These are phyloP conservation scores for Entonaema liquescens DNA, from an alignment of 495 filamentous ascomycete genomes.

Conservation along the genomic window DNA sequence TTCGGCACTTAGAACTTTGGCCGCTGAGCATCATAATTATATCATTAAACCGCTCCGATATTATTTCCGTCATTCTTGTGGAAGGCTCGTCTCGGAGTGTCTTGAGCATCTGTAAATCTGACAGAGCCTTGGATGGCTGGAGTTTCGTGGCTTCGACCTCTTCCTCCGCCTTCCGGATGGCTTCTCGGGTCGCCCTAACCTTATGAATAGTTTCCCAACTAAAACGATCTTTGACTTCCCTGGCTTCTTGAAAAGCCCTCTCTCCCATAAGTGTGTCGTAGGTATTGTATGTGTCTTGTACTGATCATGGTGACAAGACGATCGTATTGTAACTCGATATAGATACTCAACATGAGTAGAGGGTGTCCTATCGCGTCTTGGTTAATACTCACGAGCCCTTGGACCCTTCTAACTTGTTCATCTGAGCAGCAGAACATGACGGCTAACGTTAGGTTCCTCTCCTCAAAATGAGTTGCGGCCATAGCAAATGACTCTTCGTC, in stretches of 20 bases:
- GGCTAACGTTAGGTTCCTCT: background rate
- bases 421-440: background rate
- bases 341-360: background rate
- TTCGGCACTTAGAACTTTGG: background rate
- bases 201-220: background rate
- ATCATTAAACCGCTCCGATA: constrained; percentile 7
- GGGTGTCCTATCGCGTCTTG: background rate
- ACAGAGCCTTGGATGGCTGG: background rate
- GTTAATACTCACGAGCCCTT: background rate
- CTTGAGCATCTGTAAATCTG: background rate
- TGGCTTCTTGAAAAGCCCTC: background rate
- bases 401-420: background rate
- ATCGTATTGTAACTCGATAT: background rate
- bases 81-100: background rate
- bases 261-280: background rate
- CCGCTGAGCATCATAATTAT: background rate
- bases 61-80: background rate
- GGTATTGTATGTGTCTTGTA: background rate
- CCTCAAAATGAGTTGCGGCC: background rate
- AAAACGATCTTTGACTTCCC: background rate
- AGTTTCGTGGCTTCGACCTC: constrained; percentile 1
- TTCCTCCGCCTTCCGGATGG: background rate
- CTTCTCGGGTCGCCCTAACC: background rate
- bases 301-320: background rate
- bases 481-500: background rate